phyloP scores from a whole-genome alignment of 352 stramenopile genomes.

The Phytophthora fragariaefolia region DNA sequence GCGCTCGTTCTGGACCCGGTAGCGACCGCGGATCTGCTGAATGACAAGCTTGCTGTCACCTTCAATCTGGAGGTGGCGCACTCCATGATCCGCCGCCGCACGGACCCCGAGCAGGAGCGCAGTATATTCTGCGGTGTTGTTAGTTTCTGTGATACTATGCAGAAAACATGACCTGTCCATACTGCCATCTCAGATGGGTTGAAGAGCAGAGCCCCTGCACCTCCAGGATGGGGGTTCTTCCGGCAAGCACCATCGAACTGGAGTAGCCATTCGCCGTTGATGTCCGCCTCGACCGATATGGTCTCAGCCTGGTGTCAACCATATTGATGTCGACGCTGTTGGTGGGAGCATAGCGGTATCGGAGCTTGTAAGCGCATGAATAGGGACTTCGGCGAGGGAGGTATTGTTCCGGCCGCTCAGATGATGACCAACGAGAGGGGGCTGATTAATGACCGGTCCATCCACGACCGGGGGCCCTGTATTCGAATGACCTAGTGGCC shows the following conservation, averaged over 20 bases:
- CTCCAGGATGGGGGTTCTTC: conserved; percentile 13
- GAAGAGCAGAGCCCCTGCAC: conserved; percentile 15
- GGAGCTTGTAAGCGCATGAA: too few species aligned
- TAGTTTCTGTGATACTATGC: conserved; percentile 18
- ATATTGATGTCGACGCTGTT: not conserved
- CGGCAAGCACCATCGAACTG: conserved; percentile 29
- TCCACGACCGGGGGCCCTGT: too few species aligned
- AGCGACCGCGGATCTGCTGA: conserved; percentile 16
- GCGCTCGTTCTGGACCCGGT: not conserved
- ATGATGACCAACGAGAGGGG: too few species aligned
- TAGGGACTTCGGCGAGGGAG: too few species aligned
- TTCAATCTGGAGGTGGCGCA: not conserved
- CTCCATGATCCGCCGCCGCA: conserved; percentile 16
- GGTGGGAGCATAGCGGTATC: too few species aligned
- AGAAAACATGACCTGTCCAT: conserved; percentile 26
- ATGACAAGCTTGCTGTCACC: conserved; percentile 24
- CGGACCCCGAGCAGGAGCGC: conserved; percentile 25
- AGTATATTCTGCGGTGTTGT: conserved; percentile 41
- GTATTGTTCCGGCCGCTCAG: too few species aligned
- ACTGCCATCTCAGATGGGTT: conserved; percentile 10
- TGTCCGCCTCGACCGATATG: not conserved
- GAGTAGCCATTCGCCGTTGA: not conserved
- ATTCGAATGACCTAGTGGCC: too few species aligned
- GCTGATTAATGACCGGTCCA: too few species aligned
- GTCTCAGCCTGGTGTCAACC: not conserved